Percentiles rank a stretch among this genome's conserved stretches.
Evolutionary conservation across 2,329 filamentous ascomycete genomes (phyloP).

Genomic region (Byssoonygena ceratinophila): DNA sequence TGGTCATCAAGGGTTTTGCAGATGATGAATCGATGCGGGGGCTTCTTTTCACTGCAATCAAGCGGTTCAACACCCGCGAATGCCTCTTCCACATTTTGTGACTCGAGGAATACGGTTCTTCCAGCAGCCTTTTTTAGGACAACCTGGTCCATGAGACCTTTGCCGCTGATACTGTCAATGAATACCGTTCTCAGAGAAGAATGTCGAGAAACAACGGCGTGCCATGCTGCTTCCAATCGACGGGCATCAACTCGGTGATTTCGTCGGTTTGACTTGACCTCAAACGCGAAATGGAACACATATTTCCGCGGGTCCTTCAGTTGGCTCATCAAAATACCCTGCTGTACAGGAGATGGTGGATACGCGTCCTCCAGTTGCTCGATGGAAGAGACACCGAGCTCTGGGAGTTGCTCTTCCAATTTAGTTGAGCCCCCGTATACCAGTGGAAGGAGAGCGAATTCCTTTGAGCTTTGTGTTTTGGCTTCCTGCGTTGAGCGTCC

Average conservation of each 20-base stretch:
- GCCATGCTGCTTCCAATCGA: conserved; percentile 27
- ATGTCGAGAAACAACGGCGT: conserved; percentile 26
- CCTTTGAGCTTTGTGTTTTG: neutral
- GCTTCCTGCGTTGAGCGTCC: neutral
- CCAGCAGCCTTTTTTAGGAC: conserved; percentile 24
- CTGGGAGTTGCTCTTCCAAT: conserved; percentile 10
- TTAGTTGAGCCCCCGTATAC: conserved; percentile 10
- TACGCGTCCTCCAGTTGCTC: conserved; percentile 28
- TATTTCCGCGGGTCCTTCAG: conserved; percentile 28
- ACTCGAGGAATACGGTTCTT: conserved; percentile 25
- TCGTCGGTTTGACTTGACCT: conserved; percentile 22
- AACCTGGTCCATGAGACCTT: conserved; percentile 30
- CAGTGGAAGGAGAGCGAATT: conserved; percentile 14
- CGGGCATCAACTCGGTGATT: conserved; percentile 20
- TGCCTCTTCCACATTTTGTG: conserved; percentile 21
- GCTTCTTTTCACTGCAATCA: conserved; percentile 23
- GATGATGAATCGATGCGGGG: conserved; percentile 29
- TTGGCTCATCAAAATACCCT: conserved; percentile 31
- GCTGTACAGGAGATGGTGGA: conserved; percentile 30
- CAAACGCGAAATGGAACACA: conserved; percentile 30
- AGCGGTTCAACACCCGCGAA: conserved; percentile 23
- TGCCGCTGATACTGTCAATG: conserved; percentile 27
- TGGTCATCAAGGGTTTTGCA: conserved; percentile 25
- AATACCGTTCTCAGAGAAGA: conserved; percentile 28
- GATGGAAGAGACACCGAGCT: conserved; percentile 8